These are phyloP conservation scores for Beauveria scarabaeidicola DNA, from an alignment of 2,329 filamentous ascomycete species.

Conservation along the genomic window DNA sequence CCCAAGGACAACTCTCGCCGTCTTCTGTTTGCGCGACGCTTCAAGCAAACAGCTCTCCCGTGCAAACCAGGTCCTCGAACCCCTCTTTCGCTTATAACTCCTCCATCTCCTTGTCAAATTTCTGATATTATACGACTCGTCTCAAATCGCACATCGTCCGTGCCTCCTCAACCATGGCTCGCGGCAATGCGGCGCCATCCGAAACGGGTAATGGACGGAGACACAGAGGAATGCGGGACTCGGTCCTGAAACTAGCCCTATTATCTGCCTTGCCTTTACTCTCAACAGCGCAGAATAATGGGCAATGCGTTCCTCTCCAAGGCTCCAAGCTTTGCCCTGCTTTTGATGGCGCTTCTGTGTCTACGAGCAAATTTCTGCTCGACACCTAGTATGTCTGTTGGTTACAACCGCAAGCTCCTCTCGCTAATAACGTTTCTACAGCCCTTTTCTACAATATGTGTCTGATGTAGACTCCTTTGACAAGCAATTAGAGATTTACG, in stretches of 20 bases:
- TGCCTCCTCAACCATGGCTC: conserved; percentile 1
- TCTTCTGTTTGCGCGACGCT: neutral
- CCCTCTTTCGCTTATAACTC: neutral
- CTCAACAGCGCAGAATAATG: conserved; percentile 27
- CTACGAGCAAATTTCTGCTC: conserved; percentile 49
- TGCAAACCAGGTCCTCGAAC: neutral
- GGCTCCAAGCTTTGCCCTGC: conserved; percentile 64
- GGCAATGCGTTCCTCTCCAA: conserved; percentile 55
- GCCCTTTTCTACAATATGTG: conserved; percentile 79
- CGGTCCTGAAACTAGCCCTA: conserved; percentile 17
- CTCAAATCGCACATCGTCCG: neutral
- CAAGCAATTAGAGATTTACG: conserved; percentile 60
- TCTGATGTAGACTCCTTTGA: conserved; percentile 73
- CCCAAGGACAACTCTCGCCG: neutral
- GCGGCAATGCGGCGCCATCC: neutral
- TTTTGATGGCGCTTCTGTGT: conserved; percentile 64
- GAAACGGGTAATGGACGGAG: conserved; percentile 11
- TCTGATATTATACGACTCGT: neutral
- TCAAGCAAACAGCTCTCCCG: neutral
- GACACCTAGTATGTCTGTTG: conserved; percentile 48
- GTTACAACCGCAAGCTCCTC: neutral
- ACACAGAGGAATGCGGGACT: conserved; percentile 14
- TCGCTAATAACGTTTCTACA: conserved; percentile 30
- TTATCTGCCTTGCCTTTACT: conserved; percentile 21
- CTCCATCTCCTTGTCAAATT: neutral